These are phyloP conservation scores for Exophiala bonariae DNA, from an alignment of 2,329 filamentous ascomycete species.

Conservation along the genomic window DNA sequence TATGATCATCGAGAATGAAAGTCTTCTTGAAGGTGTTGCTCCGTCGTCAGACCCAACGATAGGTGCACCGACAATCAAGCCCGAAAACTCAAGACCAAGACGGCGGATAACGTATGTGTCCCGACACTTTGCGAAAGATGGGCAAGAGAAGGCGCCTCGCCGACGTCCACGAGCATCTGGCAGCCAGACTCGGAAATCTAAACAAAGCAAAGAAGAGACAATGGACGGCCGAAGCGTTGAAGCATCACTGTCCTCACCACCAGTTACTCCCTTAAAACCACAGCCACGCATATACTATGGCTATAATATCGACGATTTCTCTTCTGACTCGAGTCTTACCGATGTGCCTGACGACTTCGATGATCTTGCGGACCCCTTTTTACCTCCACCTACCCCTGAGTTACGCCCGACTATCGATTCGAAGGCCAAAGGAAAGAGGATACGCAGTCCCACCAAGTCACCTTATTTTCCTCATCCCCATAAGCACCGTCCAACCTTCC, in stretches of 20 bases:
- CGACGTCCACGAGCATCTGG: background rate
- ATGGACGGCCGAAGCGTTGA: background rate
- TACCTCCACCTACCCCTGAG: constrained; percentile 5
- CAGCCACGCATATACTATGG: constrained; percentile 20
- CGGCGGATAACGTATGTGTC: constrained; percentile 25
- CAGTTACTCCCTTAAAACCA: constrained; percentile 15
- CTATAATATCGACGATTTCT: constrained; percentile 28
- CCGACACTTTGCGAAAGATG: constrained; percentile 18
- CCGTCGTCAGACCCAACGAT: background rate
- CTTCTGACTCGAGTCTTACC: constrained; percentile 37
- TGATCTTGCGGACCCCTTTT: constrained; percentile 14
- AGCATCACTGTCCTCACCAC: constrained; percentile 13
- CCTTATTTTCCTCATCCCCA: constrained; percentile 43
- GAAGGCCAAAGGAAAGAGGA: constrained; percentile 17
- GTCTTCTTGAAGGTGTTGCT: background rate
- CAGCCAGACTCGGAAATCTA: background rate
- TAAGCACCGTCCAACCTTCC: constrained; percentile 29
- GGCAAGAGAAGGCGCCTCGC: constrained; percentile 5
- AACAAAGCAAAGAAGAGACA: background rate
- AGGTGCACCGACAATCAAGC: background rate
- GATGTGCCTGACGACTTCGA: constrained; percentile 36
- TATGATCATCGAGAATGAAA: constrained; percentile 21
- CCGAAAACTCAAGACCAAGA: constrained; percentile 6
- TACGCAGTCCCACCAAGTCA: constrained; percentile 29
- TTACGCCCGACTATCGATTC: background rate